A percentile compares a stretch with the other conserved stretches of the same genome.
These are phyloP conservation scores for Mycena floridula DNA, from an alignment of 768 basidiomycete species.

Conservation along the genomic window DNA sequence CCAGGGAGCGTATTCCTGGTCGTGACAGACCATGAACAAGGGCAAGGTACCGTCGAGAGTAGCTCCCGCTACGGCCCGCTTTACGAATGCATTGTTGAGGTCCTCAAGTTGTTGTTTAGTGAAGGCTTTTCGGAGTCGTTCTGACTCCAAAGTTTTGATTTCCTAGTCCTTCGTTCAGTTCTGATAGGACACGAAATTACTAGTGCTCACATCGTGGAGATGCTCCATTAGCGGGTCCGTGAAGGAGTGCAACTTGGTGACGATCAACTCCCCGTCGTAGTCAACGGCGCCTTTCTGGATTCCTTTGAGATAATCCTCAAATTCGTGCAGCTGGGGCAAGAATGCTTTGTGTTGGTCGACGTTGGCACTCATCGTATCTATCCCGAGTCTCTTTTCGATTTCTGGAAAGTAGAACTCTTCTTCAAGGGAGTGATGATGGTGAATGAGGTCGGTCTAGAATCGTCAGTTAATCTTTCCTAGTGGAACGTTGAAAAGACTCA, in stretches of 20 bases:
- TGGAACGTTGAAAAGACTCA: background rate
- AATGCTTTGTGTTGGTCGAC: slow-evolving; percentile 23
- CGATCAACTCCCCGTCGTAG: slow-evolving; percentile 34
- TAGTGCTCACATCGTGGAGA: slow-evolving; percentile 16
- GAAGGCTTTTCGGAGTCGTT: slow-evolving; percentile 17
- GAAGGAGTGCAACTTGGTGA: slow-evolving; percentile 19
- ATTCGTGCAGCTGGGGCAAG: slow-evolving; percentile 16
- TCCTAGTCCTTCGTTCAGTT: slow-evolving; percentile 12
- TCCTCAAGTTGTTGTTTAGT: slow-evolving; percentile 19
- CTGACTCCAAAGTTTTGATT: slow-evolving; percentile 18
- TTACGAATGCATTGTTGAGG: slow-evolving; percentile 13
- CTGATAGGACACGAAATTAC: background rate
- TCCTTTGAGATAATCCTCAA: slow-evolving; percentile 36
- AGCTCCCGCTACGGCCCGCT: slow-evolving; percentile 12
- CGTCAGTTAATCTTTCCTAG: background rate
- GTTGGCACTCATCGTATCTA: slow-evolving; percentile 14
- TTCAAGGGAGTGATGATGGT: slow-evolving; percentile 25
- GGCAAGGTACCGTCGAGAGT: slow-evolving; percentile 19
- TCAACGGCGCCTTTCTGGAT: slow-evolving; percentile 51
- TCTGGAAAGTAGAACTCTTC: slow-evolving; percentile 21
- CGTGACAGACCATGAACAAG: slow-evolving; percentile 15
- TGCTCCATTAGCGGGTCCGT: slow-evolving; percentile 21
- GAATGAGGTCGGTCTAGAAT: slow-evolving; percentile 6
- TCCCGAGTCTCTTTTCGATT: slow-evolving; percentile 21
- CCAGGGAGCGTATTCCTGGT: slow-evolving; percentile 14